Evolutionary conservation across 208 protist genomes (phyloP).

Genomic region (Wallacemonas collosoma): DNA sequence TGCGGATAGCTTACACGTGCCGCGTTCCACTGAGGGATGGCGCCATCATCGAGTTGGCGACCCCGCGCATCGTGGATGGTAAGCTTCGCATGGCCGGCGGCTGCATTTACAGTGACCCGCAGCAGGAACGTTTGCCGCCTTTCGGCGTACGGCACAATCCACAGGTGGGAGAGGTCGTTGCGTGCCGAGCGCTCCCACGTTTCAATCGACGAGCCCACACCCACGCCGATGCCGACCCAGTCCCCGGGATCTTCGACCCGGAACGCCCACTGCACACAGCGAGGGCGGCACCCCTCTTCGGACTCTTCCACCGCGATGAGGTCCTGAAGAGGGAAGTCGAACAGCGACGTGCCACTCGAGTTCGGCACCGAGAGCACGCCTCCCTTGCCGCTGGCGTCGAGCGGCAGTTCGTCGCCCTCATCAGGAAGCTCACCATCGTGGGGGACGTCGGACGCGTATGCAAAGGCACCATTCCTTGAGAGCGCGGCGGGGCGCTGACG

Average conservation of each 20-base stretch:
- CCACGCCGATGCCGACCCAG: conserved; percentile 88
- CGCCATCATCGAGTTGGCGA: conserved; percentile 70
- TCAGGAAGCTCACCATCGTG: neutral
- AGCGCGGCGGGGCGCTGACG: neutral
- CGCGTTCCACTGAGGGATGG: conserved; percentile 84
- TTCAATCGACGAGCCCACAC: conserved; percentile 68
- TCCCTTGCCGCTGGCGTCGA: conserved; percentile 21
- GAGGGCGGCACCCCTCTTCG: conserved; percentile 18
- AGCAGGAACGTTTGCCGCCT: conserved; percentile 44
- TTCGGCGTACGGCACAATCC: conserved; percentile 64
- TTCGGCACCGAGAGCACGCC: conserved; percentile 43
- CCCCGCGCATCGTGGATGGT: conserved; percentile 71
- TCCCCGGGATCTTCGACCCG: conserved; percentile 78
- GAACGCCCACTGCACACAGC: conserved; percentile 62
- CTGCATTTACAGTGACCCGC: conserved; percentile 51
- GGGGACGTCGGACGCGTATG: neutral
- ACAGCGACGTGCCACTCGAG: conserved; percentile 72
- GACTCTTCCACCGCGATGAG: conserved; percentile 37
- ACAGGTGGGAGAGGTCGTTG: conserved; percentile 82
- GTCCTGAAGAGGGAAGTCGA: conserved; percentile 66
- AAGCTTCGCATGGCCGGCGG: conserved; percentile 69
- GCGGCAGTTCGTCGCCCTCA: conserved; percentile 3
- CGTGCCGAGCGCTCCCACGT: conserved; percentile 48
- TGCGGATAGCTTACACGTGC: conserved; percentile 72
- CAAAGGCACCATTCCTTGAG: neutral